These are phyloP conservation scores for Leccinellum luteum DNA, from an alignment of 768 basidiomycete genomes.

Conservation along the genomic window DNA sequence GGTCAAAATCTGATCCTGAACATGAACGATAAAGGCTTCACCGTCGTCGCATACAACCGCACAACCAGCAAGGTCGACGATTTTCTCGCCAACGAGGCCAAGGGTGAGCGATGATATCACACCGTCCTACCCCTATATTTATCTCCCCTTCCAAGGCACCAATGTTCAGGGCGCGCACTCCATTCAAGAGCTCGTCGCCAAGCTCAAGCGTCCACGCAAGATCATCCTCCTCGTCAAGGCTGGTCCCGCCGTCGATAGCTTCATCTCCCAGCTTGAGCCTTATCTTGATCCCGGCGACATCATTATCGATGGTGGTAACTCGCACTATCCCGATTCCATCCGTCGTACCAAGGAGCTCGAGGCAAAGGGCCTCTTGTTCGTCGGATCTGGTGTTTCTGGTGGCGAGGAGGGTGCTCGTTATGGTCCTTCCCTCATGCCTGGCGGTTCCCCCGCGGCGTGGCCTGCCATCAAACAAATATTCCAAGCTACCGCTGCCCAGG, in stretches of 20 bases:
- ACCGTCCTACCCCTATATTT: slow-evolving; percentile 18
- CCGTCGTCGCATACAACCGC: slow-evolving; percentile 95
- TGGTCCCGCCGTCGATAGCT: slow-evolving; percentile 91
- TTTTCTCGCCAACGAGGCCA: slow-evolving; percentile 96
- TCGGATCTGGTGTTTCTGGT: slow-evolving; percentile 98
- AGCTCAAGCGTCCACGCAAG: slow-evolving; percentile 94
- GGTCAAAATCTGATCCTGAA: slow-evolving; percentile 97
- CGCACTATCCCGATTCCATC: slow-evolving; percentile 97
- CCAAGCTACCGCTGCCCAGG: slow-evolving; percentile 96
- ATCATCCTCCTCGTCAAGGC: slow-evolving; percentile 99
- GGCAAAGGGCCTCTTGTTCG: slow-evolving; percentile 91
- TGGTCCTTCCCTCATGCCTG: slow-evolving; percentile 99
- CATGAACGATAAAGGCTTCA: slow-evolving; percentile 99
- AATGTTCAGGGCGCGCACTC: slow-evolving; percentile 95
- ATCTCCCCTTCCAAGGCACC: slow-evolving; percentile 59
- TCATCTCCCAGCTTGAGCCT: slow-evolving; percentile 87
- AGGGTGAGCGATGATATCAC: slow-evolving; percentile 61
- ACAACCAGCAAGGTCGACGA: slow-evolving; percentile 93
- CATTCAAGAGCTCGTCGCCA: slow-evolving; percentile 83
- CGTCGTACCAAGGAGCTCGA: slow-evolving; percentile 93
- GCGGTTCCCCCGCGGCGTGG: slow-evolving; percentile 93
- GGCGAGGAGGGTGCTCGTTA: slow-evolving; percentile 98
- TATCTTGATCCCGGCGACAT: slow-evolving; percentile 95
- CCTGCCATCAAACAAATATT: slow-evolving; percentile 97
- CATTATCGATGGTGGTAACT: slow-evolving; percentile 99